Evolutionary conservation across 441 rosid genomes (phyloP), one percentile per base, ranked within the genome.

Genomic region (Lagerstroemia fauriei): DNA sequence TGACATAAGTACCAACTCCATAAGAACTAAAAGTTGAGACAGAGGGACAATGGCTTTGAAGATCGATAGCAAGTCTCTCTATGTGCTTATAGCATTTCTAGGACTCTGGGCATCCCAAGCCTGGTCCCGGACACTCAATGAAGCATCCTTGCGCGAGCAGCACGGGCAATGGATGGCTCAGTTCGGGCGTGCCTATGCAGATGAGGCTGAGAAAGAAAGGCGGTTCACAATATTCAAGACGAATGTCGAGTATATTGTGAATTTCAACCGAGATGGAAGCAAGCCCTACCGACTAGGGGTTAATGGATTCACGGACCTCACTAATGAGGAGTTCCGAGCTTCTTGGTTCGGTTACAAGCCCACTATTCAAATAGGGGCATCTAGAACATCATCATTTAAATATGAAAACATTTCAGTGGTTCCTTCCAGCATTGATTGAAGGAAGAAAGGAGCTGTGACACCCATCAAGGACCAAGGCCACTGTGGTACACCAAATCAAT

Each of bases 381-480:
- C 7, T 4, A 4, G 2, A 14, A 24, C 9, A 29, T 16, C 50
- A 25, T 4, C 76, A 2, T 79, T 79, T 51, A 66, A 13, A 61
- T 79, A 79, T 13, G 46, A 79, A 18, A 70, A 79, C 34, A 14
- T 31, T 17, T 50, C 76, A 20, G 48, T 7, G 0, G 50, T 79
- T 1, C 76, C 76, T 0, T 11, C 63, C 50, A 20, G 9, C 18
- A 71, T 79, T 22, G 82, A 79, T 44, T 79, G 76, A 76, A 48
- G 76, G 32, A 18, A 79, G 66, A 79, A 22, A 41, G 82, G 76
- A 69, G 76, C 76, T 7, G 82, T 79, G 22, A 79, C 82, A 1
- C 82, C 82, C 11, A 27, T 79, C 38, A 70, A 70, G 82, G 48
- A 69, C 47, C 76, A 79, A 71, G 65, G 75, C 70, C n/a, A 70